Conservation (phyloP, 208 protist genomes). For the Acanthamoeba divionensis region DNA sequence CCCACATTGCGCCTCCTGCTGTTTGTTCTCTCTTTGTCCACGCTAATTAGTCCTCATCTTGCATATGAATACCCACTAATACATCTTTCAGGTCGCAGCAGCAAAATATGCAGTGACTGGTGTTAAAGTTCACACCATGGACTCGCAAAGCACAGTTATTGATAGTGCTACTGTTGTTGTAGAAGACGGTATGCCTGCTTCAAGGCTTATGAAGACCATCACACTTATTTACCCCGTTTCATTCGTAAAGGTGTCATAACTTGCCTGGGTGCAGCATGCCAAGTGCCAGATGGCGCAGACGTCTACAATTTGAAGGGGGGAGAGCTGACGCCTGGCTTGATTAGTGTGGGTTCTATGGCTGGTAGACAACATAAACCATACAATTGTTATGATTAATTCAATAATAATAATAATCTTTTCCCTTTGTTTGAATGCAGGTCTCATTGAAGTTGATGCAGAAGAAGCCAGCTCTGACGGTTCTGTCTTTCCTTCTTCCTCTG, state of each 20-base stretch:
- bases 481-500: background rate
- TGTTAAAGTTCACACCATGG: slow-evolving; percentile 50
- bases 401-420: background rate
- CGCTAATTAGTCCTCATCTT: background rate
- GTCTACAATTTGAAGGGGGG: background rate
- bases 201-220: background rate
- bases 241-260: slow-evolving; percentile 34
- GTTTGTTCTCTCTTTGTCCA: background rate
- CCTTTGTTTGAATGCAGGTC: background rate
- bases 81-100: background rate
- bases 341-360: background rate
- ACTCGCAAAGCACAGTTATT: background rate
- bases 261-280: slow-evolving; percentile 1
- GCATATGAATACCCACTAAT: too few species aligned
- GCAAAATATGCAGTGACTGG: slow-evolving; percentile 18
- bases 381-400: too few species aligned
- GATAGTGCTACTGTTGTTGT: background rate
- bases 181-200: background rate
- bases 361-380: too few species aligned
- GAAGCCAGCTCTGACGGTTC: background rate
- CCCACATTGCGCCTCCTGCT: background rate
- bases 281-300: background rate
- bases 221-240: background rate
- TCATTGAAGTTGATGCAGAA: slow-evolving; percentile 43
- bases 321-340: slow-evolving; percentile 37